A percentile compares a stretch with the other conserved stretches of the same genome.
Conservation (phyloP, 441 rosid species). For the Gossypium davidsonii region DNA sequence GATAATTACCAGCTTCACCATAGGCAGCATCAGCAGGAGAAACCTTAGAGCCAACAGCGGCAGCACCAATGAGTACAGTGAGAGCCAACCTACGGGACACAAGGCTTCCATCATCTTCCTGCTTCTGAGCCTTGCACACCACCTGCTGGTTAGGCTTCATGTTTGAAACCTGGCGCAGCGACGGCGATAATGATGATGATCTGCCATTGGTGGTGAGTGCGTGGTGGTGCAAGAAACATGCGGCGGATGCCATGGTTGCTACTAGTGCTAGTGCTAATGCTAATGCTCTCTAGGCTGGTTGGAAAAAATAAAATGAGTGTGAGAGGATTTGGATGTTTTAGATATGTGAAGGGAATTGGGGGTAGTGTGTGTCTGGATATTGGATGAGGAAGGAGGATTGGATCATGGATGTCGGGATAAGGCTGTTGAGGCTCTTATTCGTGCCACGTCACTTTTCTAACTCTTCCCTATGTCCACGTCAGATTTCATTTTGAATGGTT, state of each 20-base stretch:
- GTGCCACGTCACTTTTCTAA: slow-evolving; percentile 29
- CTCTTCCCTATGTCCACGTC: not conserved
- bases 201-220: slow-evolving; percentile 55
- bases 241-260: slow-evolving; percentile 59
- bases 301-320: not conserved
- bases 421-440: slow-evolving; percentile 29
- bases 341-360: slow-evolving; percentile 26
- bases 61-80: slow-evolving; percentile 73
- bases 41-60: slow-evolving; percentile 77
- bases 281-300: not conserved
- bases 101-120: slow-evolving; percentile 33
- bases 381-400: slow-evolving; percentile 27
- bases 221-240: slow-evolving; percentile 86
- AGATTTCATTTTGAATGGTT: not conserved
- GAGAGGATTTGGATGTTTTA: not conserved
- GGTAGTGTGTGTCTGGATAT: slow-evolving; percentile 24
- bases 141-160: slow-evolving; percentile 45
- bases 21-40: slow-evolving; percentile 96
- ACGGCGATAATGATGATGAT: slow-evolving; percentile 40
- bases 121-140: slow-evolving; percentile 71
- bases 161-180: slow-evolving; percentile 45
- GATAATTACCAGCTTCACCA: slow-evolving; percentile 72
- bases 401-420: slow-evolving; percentile 47
- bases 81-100: slow-evolving; percentile 86
- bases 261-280: not conserved